These are phyloP conservation scores for Pythium scleroteichum DNA, from an alignment of 352 stramenopile genomes.

Conservation along the genomic window DNA sequence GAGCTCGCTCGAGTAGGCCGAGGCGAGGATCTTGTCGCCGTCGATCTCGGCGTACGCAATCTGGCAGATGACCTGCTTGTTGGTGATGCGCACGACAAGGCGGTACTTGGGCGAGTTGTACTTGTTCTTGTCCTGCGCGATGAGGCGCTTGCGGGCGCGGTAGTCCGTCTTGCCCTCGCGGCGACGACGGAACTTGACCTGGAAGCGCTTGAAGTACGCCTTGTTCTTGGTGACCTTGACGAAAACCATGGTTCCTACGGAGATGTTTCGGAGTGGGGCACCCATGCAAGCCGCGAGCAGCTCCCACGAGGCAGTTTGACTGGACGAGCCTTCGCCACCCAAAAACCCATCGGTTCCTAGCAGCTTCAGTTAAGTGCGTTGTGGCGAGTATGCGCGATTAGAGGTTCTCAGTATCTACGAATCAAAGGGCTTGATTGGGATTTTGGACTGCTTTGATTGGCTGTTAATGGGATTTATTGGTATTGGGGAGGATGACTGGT, in stretches of 20 bases:
- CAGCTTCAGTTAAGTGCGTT: background rate
- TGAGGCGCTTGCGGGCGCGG: conserved; percentile 97
- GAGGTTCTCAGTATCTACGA: conserved; percentile 38
- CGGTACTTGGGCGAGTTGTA: conserved; percentile 99
- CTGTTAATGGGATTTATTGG: conserved; percentile 14
- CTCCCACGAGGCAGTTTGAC: conserved; percentile 27
- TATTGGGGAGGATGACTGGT: conserved; percentile 77
- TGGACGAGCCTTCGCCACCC: conserved; percentile 23
- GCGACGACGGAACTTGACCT: conserved; percentile 98
- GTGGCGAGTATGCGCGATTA: background rate
- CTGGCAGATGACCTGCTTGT: conserved; percentile 97
- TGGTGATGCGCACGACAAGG: conserved; percentile 95
- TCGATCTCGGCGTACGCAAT: conserved; percentile 99
- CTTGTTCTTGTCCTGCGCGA: conserved; percentile 99
- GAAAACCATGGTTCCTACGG: conserved; percentile 87
- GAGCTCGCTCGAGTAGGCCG: conserved; percentile 96
- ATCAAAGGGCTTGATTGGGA: conserved; percentile 12
- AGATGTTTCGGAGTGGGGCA: conserved; percentile 80
- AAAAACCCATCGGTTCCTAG: conserved; percentile 16
- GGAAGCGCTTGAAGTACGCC: conserved; percentile 99
- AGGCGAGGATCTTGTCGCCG: conserved; percentile 95
- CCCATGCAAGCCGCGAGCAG: background rate
- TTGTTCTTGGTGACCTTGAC: conserved; percentile 99
- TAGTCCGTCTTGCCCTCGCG: conserved; percentile 99
- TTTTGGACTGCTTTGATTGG: conserved; percentile 38